Conservation (phyloP, 192 early-diverging fungal species). For the Coemansia sp. region DNA sequence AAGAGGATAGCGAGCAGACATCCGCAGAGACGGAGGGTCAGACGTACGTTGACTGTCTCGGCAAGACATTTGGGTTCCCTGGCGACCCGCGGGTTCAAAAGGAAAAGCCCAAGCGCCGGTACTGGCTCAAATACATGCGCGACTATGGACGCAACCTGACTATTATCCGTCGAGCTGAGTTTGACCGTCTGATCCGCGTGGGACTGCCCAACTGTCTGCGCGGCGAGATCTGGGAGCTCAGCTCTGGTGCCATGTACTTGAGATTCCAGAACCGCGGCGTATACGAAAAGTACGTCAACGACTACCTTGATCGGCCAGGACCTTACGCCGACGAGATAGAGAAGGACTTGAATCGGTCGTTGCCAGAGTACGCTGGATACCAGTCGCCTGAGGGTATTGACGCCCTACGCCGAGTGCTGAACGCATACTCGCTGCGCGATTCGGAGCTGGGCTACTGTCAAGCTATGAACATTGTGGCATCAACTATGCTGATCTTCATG, state of each 20-base stretch:
- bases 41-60: constrained; percentile 34
- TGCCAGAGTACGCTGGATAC: constrained; percentile 93
- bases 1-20: constrained; percentile 1
- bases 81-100: constrained; percentile 34
- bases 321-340: constrained; percentile 92
- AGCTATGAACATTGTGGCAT: constrained; percentile 99
- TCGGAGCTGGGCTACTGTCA: constrained; percentile 99
- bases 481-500: constrained; percentile 89
- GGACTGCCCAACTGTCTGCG: constrained; percentile 85
- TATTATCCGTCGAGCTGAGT: constrained; percentile 73
- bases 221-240: constrained; percentile 94
- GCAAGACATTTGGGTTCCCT: constrained; percentile 51
- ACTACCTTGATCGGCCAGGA: constrained; percentile 70
- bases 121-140: constrained; percentile 51
- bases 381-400: constrained; percentile 90
- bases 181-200: constrained; percentile 85
- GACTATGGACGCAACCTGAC: constrained; percentile 90
- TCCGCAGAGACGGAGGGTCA: neutral
- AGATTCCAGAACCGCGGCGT: constrained; percentile 83
- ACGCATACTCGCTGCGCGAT: constrained; percentile 79
- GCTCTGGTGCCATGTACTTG: constrained; percentile 83
- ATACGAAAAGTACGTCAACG: constrained; percentile 59
- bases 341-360: constrained; percentile 89
- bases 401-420: constrained; percentile 88
- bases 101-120: constrained; percentile 32